These are phyloP conservation scores for Sorghum bicolor DNA, from an alignment of 176 grass and related monocot genomes.

Conservation along the genomic window DNA sequence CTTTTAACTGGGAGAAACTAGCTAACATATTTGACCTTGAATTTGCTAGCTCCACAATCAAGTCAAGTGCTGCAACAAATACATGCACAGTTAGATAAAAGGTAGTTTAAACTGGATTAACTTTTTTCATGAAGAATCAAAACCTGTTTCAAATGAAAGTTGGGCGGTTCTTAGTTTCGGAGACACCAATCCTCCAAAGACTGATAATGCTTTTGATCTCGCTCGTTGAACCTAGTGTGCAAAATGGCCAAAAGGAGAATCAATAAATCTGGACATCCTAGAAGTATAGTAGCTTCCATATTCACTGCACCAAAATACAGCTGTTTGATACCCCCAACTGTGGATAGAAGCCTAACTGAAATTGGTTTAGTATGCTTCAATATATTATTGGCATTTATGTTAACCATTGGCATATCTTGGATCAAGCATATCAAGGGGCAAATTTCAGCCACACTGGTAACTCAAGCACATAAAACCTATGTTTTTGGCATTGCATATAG, in stretches of 20 bases:
- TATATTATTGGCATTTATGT: background rate
- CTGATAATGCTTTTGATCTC: constrained; percentile 74
- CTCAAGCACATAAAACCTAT: constrained; percentile 1
- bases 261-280: background rate
- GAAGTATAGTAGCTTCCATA: background rate
- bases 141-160: constrained; percentile 92
- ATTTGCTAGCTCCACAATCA: constrained; percentile 65
- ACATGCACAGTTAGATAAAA: constrained; percentile 29
- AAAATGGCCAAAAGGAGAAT: constrained; percentile 6
- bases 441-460: background rate
- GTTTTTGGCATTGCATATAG: background rate
- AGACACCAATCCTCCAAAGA: constrained; percentile 75
- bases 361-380: background rate
- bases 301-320: background rate
- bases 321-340: background rate
- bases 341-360: background rate
- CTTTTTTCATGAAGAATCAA: constrained; percentile 1
- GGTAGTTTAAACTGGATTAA: background rate
- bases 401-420: background rate
- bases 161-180: constrained; percentile 77
- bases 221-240: constrained; percentile 53
- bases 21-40: constrained; percentile 48
- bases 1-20: constrained; percentile 47
- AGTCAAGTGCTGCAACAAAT: constrained; percentile 61
- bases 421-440: background rate